phyloP scores from a whole-genome alignment of 495 filamentous ascomycete genomes.

The Annulohypoxylon bovei region DNA sequence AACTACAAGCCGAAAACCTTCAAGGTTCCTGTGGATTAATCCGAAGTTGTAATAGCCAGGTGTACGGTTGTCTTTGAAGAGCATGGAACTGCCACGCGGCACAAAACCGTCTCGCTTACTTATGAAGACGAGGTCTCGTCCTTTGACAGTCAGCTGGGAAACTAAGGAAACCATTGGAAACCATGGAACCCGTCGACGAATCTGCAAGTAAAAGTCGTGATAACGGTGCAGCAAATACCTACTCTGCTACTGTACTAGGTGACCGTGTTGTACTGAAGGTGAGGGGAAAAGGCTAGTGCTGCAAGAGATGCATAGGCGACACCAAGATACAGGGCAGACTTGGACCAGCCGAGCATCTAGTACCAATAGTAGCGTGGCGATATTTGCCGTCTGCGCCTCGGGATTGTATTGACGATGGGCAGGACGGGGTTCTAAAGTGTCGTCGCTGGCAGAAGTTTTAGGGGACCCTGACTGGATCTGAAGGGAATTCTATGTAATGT shows the following conservation, averaged over 20 bases:
- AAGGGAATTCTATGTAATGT: conserved; percentile 34
- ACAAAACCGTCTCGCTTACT: conserved; percentile 22
- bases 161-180: neutral
- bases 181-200: neutral
- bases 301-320: conserved; percentile 43
- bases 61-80: conserved; percentile 3
- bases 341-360: conserved; percentile 29
- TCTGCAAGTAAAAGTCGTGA: conserved; percentile 36
- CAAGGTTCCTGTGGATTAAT: neutral
- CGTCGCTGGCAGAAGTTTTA: conserved; percentile 24
- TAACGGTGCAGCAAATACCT: conserved; percentile 19
- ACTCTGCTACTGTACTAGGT: conserved; percentile 3
- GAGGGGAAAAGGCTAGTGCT: conserved; percentile 40
- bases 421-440: conserved; percentile 17
- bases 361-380: conserved; percentile 41
- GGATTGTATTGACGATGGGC: conserved; percentile 31
- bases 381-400: conserved; percentile 42
- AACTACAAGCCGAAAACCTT: conserved; percentile 11
- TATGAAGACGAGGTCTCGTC: conserved; percentile 20
- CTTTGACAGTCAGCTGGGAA: conserved; percentile 15
- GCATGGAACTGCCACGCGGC: conserved; percentile 33
- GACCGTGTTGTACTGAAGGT: conserved; percentile 19
- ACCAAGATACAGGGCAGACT: conserved; percentile 20
- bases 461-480: conserved; percentile 33
- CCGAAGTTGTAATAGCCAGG: conserved; percentile 22